phyloP scores from a whole-genome alignment of 768 basidiomycete species.

The Tylopilus balloui region DNA sequence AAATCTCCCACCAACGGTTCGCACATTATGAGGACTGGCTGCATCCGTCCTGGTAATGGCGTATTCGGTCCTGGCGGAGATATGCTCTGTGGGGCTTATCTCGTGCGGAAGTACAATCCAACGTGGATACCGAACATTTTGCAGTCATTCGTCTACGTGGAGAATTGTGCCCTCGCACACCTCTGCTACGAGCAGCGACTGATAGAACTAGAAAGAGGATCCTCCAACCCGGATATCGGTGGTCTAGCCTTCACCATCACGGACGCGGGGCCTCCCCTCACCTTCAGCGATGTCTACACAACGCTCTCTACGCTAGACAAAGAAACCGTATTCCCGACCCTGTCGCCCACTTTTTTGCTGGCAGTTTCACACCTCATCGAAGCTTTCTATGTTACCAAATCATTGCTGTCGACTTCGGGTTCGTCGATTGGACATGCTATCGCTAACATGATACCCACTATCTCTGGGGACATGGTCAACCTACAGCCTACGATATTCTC shows the following conservation, averaged over 20 bases:
- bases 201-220: constrained; percentile 44
- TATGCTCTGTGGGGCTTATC: constrained; percentile 59
- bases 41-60: constrained; percentile 74
- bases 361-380: constrained; percentile 58
- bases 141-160: constrained; percentile 68
- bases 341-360: constrained; percentile 65
- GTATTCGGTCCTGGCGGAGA: constrained; percentile 75
- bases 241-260: constrained; percentile 66
- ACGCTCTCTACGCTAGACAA: constrained; percentile 54
- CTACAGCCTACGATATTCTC: constrained; percentile 58
- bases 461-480: constrained; percentile 49
- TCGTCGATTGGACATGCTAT: constrained; percentile 31
- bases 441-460: constrained; percentile 38
- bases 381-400: constrained; percentile 45
- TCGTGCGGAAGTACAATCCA: constrained; percentile 54
- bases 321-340: constrained; percentile 47
- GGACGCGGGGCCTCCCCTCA: constrained; percentile 60
- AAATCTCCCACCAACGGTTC: constrained; percentile 28
- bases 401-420: constrained; percentile 33
- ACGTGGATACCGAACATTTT: constrained; percentile 57
- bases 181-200: constrained; percentile 70
- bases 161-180: constrained; percentile 71
- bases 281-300: constrained; percentile 60
- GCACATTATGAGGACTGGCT: constrained; percentile 56
- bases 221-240: constrained; percentile 57